These are phyloP conservation scores for Neonectria hederae DNA, from an alignment of 2,329 filamentous ascomycete genomes.

Conservation along the genomic window DNA sequence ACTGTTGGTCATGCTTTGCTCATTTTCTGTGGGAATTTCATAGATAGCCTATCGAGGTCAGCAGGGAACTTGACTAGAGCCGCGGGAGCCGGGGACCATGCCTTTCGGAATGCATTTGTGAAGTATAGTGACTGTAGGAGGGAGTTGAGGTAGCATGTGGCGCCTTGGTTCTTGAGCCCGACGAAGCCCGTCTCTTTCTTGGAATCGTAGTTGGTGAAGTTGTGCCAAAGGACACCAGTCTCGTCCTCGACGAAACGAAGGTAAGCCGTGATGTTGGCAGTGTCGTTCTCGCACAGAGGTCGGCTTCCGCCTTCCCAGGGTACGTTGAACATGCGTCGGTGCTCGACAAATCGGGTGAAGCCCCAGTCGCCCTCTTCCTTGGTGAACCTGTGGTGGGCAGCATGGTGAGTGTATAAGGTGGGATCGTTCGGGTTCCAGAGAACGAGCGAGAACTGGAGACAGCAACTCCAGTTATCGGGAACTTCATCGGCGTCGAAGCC, in stretches of 20 bases:
- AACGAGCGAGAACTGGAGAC: constrained; percentile 93
- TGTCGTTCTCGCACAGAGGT: constrained; percentile 80
- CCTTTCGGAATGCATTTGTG: constrained; percentile 93
- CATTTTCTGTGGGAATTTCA: constrained; percentile 90
- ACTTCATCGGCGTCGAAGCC: constrained; percentile 80
- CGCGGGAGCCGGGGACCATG: constrained; percentile 45
- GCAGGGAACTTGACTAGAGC: constrained; percentile 9
- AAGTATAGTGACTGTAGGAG: constrained; percentile 86
- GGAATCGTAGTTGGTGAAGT: constrained; percentile 95
- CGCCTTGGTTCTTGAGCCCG: constrained; percentile 94
- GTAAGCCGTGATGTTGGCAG: constrained; percentile 83
- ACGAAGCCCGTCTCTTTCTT: constrained; percentile 99
- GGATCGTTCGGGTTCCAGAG: constrained; percentile 95
- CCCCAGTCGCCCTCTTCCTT: constrained; percentile 98
- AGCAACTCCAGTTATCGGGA: constrained; percentile 95
- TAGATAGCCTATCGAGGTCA: constrained; percentile 78
- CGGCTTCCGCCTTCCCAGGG: constrained; percentile 75
- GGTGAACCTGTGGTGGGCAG: constrained; percentile 94
- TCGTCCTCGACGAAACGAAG: constrained; percentile 86
- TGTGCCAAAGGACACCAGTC: constrained; percentile 90
- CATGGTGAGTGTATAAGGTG: constrained; percentile 81
- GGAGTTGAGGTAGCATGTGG: constrained; percentile 89
- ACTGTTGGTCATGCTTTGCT: constrained; percentile 84
- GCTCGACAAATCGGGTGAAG: constrained; percentile 94
- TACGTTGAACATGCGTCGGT: constrained; percentile 83